Conservation (phyloP, 352 stramenopile genomes). For the Globisporangium spinosum region DNA sequence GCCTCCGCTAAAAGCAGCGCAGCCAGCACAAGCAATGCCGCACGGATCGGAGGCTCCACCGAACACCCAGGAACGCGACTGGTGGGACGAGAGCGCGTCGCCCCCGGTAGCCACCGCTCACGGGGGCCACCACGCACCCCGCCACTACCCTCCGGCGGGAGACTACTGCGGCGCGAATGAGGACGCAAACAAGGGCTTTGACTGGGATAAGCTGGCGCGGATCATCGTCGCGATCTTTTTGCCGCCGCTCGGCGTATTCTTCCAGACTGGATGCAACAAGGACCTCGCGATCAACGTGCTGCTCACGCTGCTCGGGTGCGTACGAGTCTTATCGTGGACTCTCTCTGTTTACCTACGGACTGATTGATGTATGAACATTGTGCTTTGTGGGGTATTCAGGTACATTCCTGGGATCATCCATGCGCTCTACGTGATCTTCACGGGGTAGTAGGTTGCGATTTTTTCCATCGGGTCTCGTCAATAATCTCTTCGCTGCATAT, state of each 20-base stretch:
- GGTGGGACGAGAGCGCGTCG: slow-evolving; percentile 14
- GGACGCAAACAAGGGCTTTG: background rate
- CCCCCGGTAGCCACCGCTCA: background rate
- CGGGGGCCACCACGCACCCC: background rate
- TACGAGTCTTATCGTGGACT: background rate
- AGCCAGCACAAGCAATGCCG: background rate
- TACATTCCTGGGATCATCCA: slow-evolving; percentile 61
- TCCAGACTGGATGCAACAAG: slow-evolving; percentile 25
- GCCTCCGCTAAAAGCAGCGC: background rate
- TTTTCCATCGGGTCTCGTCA: background rate
- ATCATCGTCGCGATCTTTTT: slow-evolving; percentile 46
- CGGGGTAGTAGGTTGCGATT: slow-evolving; percentile 16
- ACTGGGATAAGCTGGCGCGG: slow-evolving; percentile 34
- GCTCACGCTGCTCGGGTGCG: slow-evolving; percentile 28
- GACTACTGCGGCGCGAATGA: background rate
- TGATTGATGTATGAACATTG: background rate
- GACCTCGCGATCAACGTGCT: slow-evolving; percentile 26
- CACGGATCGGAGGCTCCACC: background rate
- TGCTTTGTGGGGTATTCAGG: slow-evolving; percentile 17
- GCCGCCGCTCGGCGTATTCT: slow-evolving; percentile 27
- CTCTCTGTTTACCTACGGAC: background rate
- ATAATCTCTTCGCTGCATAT: no score
- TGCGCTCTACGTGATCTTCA: slow-evolving; percentile 47
- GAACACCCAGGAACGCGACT: background rate
- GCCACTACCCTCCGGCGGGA: background rate